Percentiles rank a stretch among this genome's conserved stretches.
Evolutionary conservation across 345 rosid species (phyloP).

Genomic region (Gossypium stocksii): DNA sequence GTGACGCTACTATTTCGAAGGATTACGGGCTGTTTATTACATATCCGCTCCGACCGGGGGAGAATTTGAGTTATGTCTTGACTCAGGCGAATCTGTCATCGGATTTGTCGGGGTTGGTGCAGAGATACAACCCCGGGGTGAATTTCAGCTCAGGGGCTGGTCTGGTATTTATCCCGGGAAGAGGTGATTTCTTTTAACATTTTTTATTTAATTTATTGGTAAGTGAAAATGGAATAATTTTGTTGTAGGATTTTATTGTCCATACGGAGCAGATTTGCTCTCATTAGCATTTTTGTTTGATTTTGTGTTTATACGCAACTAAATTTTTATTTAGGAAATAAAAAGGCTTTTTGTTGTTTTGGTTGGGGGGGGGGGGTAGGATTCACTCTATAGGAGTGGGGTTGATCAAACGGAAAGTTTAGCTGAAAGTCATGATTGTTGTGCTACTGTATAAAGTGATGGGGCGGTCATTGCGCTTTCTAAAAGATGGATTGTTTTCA

Average conservation of each 20-base stretch:
- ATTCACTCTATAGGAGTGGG: conserved; percentile 3
- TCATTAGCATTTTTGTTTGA: background rate
- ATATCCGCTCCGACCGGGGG: conserved; percentile 52
- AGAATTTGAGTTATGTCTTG: conserved; percentile 48
- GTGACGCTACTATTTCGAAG: conserved; percentile 33
- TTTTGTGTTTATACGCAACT: background rate
- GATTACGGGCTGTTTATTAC: conserved; percentile 54
- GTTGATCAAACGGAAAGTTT: background rate
- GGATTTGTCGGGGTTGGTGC: conserved; percentile 32
- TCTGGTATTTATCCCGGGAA: conserved; percentile 61
- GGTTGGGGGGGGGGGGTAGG: background rate
- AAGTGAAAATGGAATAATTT: background rate
- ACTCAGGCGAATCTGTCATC: conserved; percentile 24
- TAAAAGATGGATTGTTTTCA: background rate
- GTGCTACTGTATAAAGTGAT: background rate
- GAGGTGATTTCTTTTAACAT: conserved; percentile 36
- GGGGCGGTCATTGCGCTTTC: background rate
- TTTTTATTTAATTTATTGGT: background rate
- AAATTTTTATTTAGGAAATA: too few species aligned
- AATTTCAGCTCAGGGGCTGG: conserved; percentile 63
- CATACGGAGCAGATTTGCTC: conserved; percentile 55
- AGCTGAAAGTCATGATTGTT: background rate
- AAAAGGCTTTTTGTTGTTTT: too few species aligned
- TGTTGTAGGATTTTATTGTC: background rate
- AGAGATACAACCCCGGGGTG: conserved; percentile 50